A percentile compares a stretch with the other conserved stretches of the same genome.
phyloP scores from a whole-genome alignment of 352 stramenopile species.

The Globisporangium solare region DNA sequence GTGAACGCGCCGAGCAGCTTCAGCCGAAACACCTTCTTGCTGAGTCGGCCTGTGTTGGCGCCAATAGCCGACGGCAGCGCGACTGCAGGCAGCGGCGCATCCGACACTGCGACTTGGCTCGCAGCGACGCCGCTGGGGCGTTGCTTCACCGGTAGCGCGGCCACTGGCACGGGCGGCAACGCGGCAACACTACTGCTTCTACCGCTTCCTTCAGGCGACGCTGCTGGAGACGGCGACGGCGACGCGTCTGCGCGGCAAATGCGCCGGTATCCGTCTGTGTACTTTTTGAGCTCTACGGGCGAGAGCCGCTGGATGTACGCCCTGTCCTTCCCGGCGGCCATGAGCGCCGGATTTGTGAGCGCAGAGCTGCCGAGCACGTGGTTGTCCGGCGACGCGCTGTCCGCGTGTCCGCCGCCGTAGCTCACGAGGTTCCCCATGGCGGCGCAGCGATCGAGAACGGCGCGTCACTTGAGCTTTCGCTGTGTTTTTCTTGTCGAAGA shows the following conservation, averaged over 20 bases:
- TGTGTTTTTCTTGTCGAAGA: too few species aligned
- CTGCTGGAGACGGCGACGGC: slow-evolving; percentile 8
- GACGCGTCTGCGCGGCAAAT: slow-evolving; percentile 51
- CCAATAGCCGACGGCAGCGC: background rate
- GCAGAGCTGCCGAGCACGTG: background rate
- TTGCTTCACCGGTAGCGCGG: slow-evolving; percentile 6
- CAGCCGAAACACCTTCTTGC: slow-evolving; percentile 75
- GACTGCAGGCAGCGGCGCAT: slow-evolving; percentile 1
- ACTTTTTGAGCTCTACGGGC: slow-evolving; percentile 53
- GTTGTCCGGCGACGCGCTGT: slow-evolving; percentile 10
- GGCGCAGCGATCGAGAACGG: background rate
- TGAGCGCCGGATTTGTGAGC: slow-evolving; percentile 2
- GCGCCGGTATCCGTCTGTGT: slow-evolving; percentile 65
- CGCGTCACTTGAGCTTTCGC: too few species aligned
- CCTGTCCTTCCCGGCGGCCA: slow-evolving; percentile 14
- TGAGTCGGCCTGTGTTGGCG: slow-evolving; percentile 19
- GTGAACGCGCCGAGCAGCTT: slow-evolving; percentile 76
- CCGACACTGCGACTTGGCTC: slow-evolving; percentile 3
- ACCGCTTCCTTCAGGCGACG: slow-evolving; percentile 12
- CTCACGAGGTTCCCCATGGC: slow-evolving; percentile 70
- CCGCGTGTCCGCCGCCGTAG: slow-evolving; percentile 28
- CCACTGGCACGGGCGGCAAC: background rate
- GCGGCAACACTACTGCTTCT: slow-evolving; percentile 17
- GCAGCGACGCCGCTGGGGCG: background rate
- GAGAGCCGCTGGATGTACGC: slow-evolving; percentile 61